Evolutionary conservation across 1,284 basidiomycete species (phyloP).

Genomic region (Malassezia globosa): DNA sequence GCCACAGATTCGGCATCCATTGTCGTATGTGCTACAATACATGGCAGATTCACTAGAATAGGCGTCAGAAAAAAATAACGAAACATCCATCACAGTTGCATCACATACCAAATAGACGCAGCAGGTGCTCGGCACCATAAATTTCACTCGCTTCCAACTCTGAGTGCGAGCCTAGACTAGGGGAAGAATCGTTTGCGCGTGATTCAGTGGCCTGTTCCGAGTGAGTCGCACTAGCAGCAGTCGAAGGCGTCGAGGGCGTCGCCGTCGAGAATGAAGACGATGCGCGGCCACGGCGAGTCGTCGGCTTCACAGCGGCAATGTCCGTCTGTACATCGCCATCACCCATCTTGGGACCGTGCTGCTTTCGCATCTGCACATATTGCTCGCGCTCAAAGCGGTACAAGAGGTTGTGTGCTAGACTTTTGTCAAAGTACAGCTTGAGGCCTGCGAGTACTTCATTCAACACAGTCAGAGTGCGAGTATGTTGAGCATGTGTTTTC

Average conservation of each 20-base stretch:
- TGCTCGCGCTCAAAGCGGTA: constrained; percentile 90
- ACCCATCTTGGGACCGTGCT: constrained; percentile 54
- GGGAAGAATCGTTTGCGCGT: background rate
- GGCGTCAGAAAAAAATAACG: too few species aligned
- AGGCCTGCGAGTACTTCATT: constrained; percentile 77
- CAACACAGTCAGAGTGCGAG: constrained; percentile 52
- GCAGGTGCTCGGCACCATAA: constrained; percentile 87
- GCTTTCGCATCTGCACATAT: constrained; percentile 69
- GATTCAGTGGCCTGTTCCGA: too few species aligned
- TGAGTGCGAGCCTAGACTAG: background rate
- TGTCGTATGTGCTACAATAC: constrained; percentile 78
- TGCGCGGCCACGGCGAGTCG: constrained; percentile 5
- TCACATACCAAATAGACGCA: constrained; percentile 77
- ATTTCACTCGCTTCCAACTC: constrained; percentile 71
- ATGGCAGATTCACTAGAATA: constrained; percentile 51
- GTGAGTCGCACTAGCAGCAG: background rate
- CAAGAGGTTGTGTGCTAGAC: constrained; percentile 76
- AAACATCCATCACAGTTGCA: too few species aligned
- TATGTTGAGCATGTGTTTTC: constrained; percentile 2
- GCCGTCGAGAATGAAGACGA: background rate
- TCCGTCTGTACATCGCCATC: constrained; percentile 22
- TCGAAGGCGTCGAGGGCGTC: background rate
- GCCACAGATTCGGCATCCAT: constrained; percentile 77
- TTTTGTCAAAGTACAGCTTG: constrained; percentile 84
- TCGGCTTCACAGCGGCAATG: constrained; percentile 49